Conservation (phyloP, 2,329 filamentous ascomycete species). For the Didymella glomerata region DNA sequence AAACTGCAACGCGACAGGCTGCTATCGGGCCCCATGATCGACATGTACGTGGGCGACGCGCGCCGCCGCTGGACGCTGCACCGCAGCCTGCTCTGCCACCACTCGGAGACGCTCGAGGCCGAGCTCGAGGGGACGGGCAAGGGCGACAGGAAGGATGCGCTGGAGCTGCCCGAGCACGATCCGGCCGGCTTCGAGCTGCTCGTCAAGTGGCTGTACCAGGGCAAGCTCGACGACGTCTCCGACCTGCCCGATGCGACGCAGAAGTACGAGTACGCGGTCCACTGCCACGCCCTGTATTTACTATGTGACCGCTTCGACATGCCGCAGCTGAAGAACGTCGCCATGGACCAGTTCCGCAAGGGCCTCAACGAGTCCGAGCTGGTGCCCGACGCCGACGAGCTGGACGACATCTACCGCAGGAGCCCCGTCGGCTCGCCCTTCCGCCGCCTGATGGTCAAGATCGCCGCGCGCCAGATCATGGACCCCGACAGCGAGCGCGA, state of each 20-base stretch:
- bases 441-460: constrained; percentile 60
- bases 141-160: constrained; percentile 47
- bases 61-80: constrained; percentile 62
- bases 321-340: constrained; percentile 60
- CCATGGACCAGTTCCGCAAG: constrained; percentile 63
- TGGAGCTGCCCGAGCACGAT: constrained; percentile 61
- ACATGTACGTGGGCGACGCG: constrained; percentile 60
- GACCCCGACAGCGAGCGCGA: constrained; percentile 61
- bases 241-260: constrained; percentile 55
- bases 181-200: constrained; percentile 63
- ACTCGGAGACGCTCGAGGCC: constrained; percentile 57
- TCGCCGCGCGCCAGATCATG: constrained; percentile 66
- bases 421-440: constrained; percentile 58
- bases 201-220: constrained; percentile 66
- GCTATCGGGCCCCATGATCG: constrained; percentile 61
- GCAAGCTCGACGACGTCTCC: constrained; percentile 60
- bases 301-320: constrained; percentile 62
- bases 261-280: constrained; percentile 64
- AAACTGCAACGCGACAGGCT: constrained; percentile 60
- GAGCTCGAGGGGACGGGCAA: constrained; percentile 52
- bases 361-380: constrained; percentile 60
- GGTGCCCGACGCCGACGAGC: constrained; percentile 64
- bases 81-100: constrained; percentile 62
- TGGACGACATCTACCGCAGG: constrained; percentile 61
- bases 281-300: constrained; percentile 62